Percentiles rank a stretch among this genome's conserved stretches.
Conservation (phyloP, 306 rosid species). For the Erythrophleum fordii region DNA sequence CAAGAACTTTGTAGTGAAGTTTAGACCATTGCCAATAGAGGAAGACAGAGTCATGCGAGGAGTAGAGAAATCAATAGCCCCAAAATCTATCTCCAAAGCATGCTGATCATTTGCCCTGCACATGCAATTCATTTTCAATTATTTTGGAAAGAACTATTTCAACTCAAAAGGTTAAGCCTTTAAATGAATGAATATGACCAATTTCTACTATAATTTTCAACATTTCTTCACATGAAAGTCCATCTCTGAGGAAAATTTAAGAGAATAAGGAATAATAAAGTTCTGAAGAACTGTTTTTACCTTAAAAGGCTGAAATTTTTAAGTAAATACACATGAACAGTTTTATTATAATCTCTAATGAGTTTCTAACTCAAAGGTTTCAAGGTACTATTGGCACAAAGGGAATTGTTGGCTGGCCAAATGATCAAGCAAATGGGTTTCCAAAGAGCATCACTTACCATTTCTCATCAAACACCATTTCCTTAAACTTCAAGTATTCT, state of each 20-base stretch:
- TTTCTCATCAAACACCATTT: constrained; percentile 55
- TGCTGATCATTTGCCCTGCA: constrained; percentile 89
- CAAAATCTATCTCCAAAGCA: constrained; percentile 87
- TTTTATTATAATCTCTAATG: neutral
- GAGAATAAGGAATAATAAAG: no score
- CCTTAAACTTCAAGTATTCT: constrained; percentile 78
- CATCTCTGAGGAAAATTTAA: no score
- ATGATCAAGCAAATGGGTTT: neutral
- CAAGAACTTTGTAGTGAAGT: constrained; percentile 61
- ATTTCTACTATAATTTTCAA: neutral
- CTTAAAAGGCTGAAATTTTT: no score
- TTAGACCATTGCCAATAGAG: constrained; percentile 85
- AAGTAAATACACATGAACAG: neutral
- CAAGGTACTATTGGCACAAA: neutral
- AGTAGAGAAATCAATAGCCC: constrained; percentile 69
- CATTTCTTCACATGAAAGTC: no score
- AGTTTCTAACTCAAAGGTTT: neutral
- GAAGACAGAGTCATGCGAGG: constrained; percentile 79
- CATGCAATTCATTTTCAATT: neutral
- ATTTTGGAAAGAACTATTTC: neutral
- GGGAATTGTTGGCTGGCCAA: neutral
- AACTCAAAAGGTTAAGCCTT: neutral
- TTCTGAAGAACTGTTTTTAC: no score
- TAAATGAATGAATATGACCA: neutral
- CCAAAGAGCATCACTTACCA: constrained; percentile 44